Base-by-base conservation (phyloP, 2,329 filamentous ascomycete species). In the Cladosporium phlei region DNA sequence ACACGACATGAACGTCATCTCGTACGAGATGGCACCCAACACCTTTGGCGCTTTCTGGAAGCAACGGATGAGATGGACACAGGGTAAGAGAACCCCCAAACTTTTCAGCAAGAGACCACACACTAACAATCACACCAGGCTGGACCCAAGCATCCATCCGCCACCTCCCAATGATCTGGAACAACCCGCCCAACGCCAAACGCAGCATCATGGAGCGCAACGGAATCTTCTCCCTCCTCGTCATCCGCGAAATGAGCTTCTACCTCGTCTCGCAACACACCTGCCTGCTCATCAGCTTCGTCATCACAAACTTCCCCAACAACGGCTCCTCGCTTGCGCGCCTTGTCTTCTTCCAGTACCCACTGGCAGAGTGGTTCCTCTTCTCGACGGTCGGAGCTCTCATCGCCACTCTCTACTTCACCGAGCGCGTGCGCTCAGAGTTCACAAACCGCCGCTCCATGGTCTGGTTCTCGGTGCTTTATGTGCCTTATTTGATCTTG, bases 241-340 rank as follows among this genome's bases (percentile, higher is more conserved):
- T 70, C 16, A 66, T 73, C 24, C 68, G 72, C 20, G 72, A 75
- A 51, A 57, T 66, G 30, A 70, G 66, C 39, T 74, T 74, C 52
- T 74, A 75, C 45, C 64, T 75, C 11, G 69, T 75, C 33, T 71
- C 70, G 2, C 70, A 73, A 52, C 73, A 74, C 55, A 68, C 66
- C 2, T 74, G 70, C 52, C 59, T 75, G 1, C 65, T 74, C 3
- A 20, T 70, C 12, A 70, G 67, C 34, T 70, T 74, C 52, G 48
- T 74, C 51, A 70, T 73, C 51, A 65, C 63, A 14, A 65, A 68
- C 27, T 74, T 72, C 47, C 72, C 72, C 1, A 60, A 57, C 14
- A 64, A 62, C 20, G 61, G 64, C 6, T 48, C 48, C 5, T 63
- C 64, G 11, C 59, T 73, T 3, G 66, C 64, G 33, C 62, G 60